Base-by-base conservation (phyloP, 805 yeast genomes). In the Candida ipomoeae region DNA sequence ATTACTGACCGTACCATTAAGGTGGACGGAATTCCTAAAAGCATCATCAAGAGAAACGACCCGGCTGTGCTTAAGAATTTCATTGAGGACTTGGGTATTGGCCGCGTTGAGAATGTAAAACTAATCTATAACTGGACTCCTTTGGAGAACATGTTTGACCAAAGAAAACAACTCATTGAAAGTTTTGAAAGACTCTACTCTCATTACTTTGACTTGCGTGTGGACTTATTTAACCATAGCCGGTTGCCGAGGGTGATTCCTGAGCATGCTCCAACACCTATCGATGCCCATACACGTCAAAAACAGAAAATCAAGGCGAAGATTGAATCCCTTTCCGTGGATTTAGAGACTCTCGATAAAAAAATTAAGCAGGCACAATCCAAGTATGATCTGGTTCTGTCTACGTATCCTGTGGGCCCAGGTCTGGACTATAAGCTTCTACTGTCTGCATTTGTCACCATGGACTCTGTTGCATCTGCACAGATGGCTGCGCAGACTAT, bases 1-100 rank as follows among this genome's bases (percentile, higher is more conserved):
- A 68, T 82, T 44, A 80, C 84, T 2, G 86, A 82, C 62, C 64
- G 85, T 52, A 82, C 86, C 5, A 79, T 82, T 41, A 65, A 75
- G 44, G 64, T 82, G 15, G 79, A 79, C 43, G 81, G 82, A 36
- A 80, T 82, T 17, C 86, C 86, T 0, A 64, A 62, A 39, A 62
- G 67, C 36, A 63, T 82, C 56, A 51, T 71, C 40, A 54, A 52
- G 33, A 61, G 57, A 26, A 67, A 73, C 43, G 69, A 71, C 53
- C 81, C 79, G 15, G 55, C 55, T 6, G 69, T 70, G 3, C 65
- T 82, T 45, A 77, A 75, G 49, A 53, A 60, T 15, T 82, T 80
- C 57, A 73, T 82, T 38, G 84, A 82, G 58, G 76, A 73, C 44
- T 64, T 82, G 55, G 81, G 81, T 0, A 76, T 81, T 13, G 85